Conservation (phyloP, 169 alveolate species). For the Fabrea salina region DNA sequence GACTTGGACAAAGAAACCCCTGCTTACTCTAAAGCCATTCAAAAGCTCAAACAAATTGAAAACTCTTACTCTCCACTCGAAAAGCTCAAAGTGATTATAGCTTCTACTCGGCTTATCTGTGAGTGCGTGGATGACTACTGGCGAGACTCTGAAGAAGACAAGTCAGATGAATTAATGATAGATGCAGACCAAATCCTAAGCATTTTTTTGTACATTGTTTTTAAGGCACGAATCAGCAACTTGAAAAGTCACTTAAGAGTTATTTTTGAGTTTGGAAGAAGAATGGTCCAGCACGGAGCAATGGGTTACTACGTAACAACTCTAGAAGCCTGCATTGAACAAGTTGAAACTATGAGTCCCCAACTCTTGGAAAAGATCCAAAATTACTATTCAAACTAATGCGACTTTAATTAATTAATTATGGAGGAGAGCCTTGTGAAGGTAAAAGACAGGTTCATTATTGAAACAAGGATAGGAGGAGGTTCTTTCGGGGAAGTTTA, state of each 20-base stretch:
- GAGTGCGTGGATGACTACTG: conserved; percentile 32
- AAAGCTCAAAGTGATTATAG: background rate
- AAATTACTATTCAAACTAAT: too few species aligned
- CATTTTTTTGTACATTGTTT: conserved; percentile 20
- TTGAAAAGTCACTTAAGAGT: conserved; percentile 14
- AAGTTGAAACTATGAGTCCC: conserved; percentile 25
- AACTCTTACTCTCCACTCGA: background rate
- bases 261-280: conserved; percentile 29
- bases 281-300: conserved; percentile 2
- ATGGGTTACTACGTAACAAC: conserved; percentile 33
- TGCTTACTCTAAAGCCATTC: conserved; percentile 13
- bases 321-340: conserved; percentile 26
- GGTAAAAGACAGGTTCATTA: background rate
- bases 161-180: background rate
- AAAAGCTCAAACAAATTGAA: background rate
- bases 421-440: background rate
- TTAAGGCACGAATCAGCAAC: background rate
- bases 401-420: too few species aligned
- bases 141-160: background rate
- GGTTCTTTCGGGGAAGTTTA: conserved; percentile 21
- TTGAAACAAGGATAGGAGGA: background rate
- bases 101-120: background rate
- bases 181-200: conserved; percentile 25
- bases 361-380: conserved; percentile 3
- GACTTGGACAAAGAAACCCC: background rate